These are phyloP conservation scores for Ogataea populi-albae DNA, from an alignment of 805 yeast species.

Conservation along the genomic window DNA sequence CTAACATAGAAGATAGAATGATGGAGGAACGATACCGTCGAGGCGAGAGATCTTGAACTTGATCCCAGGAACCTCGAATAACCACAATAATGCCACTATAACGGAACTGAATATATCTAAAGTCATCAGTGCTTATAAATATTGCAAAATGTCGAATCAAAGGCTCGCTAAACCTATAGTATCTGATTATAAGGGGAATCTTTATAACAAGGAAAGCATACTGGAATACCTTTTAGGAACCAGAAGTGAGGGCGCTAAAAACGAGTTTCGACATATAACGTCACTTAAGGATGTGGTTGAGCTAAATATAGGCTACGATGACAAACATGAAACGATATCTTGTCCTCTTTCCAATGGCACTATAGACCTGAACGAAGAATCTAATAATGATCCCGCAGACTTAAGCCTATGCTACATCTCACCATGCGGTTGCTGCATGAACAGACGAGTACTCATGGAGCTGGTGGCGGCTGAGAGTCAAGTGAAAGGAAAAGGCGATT, in stretches of 20 bases:
- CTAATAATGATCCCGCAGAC: constrained; percentile 14
- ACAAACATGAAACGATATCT: constrained; percentile 23
- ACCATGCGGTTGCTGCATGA: constrained; percentile 44
- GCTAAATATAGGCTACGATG: constrained; percentile 25
- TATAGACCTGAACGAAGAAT: constrained; percentile 34
- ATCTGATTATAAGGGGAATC: constrained; percentile 63
- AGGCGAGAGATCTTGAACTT: constrained; percentile 46
- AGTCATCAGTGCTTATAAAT: constrained; percentile 37
- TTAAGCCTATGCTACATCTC: constrained; percentile 41
- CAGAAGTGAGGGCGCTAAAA: constrained; percentile 19
- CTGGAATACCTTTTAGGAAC: constrained; percentile 52
- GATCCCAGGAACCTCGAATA: constrained; percentile 10
- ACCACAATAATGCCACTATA: constrained; percentile 11
- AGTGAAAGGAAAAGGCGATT: constrained; percentile 1
- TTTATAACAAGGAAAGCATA: constrained; percentile 63
- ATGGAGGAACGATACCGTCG: constrained; percentile 71
- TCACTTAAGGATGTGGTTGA: constrained; percentile 30
- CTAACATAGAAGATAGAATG: constrained; percentile 39
- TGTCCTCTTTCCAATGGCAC: constrained; percentile 40
- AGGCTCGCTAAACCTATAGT: constrained; percentile 53
- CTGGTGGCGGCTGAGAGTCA: constrained; percentile 12
- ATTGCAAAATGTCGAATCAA: constrained; percentile 46
- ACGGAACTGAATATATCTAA: constrained; percentile 22
- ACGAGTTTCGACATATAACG: constrained; percentile 31
- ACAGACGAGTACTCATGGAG: constrained; percentile 30